Evolutionary conservation across 306 rosid species (phyloP).

Genomic region (Malus domestica): DNA sequence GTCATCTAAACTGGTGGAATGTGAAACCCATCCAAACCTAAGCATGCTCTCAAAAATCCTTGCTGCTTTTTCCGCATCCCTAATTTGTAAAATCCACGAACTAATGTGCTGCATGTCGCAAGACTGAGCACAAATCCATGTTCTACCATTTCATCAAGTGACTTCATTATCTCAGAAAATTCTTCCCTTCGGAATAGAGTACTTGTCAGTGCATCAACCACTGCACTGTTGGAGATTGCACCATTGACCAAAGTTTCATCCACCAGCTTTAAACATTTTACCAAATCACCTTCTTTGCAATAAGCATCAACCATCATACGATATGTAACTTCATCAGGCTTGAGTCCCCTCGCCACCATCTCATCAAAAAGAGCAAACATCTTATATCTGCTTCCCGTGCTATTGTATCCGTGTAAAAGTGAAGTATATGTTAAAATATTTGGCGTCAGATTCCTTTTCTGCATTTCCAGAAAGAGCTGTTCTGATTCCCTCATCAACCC

Average conservation of each 20-base stretch:
- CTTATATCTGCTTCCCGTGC: constrained; percentile 20
- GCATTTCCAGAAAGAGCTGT: constrained; percentile 36
- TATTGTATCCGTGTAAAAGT: constrained; percentile 29
- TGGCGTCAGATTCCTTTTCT: constrained; percentile 17
- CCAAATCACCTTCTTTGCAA: constrained; percentile 29
- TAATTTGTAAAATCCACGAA: constrained; percentile 21
- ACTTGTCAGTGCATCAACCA: constrained; percentile 14
- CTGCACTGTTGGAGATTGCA: constrained; percentile 6
- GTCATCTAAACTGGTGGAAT: constrained; percentile 19
- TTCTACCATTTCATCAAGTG: constrained; percentile 27
- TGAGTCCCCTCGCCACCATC: constrained; percentile 30
- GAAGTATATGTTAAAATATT: constrained; percentile 25
- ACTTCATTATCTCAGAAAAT: constrained; percentile 5
- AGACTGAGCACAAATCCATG: constrained; percentile 17
- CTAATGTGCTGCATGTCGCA: constrained; percentile 21
- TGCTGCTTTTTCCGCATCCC: constrained; percentile 24
- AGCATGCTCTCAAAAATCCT: constrained; percentile 28
- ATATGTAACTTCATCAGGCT: constrained; percentile 22
- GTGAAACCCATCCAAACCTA: constrained; percentile 33
- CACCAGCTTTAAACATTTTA: constrained; percentile 23
- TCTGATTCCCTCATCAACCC: constrained; percentile 31
- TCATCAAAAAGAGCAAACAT: constrained; percentile 30
- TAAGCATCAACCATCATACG: constrained; percentile 25
- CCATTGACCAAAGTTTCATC: constrained; percentile 26
- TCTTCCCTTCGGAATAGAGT: constrained; percentile 21